phyloP scores from a whole-genome alignment of 768 basidiomycete genomes.

The Leccinum longicurvipes region DNA sequence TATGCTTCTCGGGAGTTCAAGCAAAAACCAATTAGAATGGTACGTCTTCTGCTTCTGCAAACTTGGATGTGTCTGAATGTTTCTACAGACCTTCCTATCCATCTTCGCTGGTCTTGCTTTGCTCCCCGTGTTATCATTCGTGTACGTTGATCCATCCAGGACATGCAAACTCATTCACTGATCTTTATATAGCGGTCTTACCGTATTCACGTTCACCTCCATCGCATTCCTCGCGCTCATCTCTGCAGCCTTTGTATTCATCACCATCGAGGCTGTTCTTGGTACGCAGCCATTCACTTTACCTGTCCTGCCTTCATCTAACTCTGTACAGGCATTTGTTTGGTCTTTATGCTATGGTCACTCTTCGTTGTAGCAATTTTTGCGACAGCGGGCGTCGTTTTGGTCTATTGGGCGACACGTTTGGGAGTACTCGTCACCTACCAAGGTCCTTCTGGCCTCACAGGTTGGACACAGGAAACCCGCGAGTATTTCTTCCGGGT shows the following conservation, averaged over 20 bases:
- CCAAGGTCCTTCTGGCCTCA: slow-evolving; percentile 31
- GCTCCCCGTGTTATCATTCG: slow-evolving; percentile 34
- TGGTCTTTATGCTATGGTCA: slow-evolving; percentile 32
- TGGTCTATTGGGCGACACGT: slow-evolving; percentile 32
- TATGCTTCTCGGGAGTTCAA: slow-evolving; percentile 16
- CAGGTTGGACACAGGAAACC: slow-evolving; percentile 31
- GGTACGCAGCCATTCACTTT: slow-evolving; percentile 16
- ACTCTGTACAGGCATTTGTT: slow-evolving; percentile 30
- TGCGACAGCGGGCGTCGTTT: slow-evolving; percentile 30
- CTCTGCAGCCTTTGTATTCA: slow-evolving; percentile 30
- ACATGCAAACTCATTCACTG: slow-evolving; percentile 4
- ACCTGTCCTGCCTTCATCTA: background rate
- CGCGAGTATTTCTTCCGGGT: slow-evolving; percentile 18
- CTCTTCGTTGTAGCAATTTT: slow-evolving; percentile 34
- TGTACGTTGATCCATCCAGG: slow-evolving; percentile 32
- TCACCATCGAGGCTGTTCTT: slow-evolving; percentile 28
- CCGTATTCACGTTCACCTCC: slow-evolving; percentile 35
- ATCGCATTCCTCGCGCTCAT: slow-evolving; percentile 37
- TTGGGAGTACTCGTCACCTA: slow-evolving; percentile 35
- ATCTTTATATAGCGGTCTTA: slow-evolving; percentile 23
- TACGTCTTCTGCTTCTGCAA: background rate
- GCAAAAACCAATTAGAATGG: slow-evolving; percentile 27
- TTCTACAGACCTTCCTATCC: slow-evolving; percentile 38
- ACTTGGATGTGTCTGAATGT: slow-evolving; percentile 4
- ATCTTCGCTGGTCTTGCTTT: slow-evolving; percentile 38